Percentiles rank a stretch among this genome's conserved stretches.
Evolutionary conservation across 2,329 filamentous ascomycete species (phyloP).

Genomic region (Verticillium dahliae): DNA sequence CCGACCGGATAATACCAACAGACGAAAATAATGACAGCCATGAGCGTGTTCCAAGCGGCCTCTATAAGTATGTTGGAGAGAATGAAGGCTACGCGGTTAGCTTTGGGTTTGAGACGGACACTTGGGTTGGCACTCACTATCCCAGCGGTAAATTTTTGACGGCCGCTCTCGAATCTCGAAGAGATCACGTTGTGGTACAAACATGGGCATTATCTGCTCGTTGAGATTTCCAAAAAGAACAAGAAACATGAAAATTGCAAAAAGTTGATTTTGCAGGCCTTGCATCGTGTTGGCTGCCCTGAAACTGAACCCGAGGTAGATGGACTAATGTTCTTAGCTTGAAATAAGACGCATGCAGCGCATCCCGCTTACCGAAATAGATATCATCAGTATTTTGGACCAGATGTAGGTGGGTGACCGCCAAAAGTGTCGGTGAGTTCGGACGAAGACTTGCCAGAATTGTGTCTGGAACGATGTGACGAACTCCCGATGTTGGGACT

Average conservation of each 20-base stretch:
- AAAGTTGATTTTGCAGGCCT: slow-evolving; percentile 62
- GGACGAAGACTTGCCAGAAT: slow-evolving; percentile 49
- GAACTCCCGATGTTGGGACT: slow-evolving; percentile 49
- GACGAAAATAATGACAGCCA: slow-evolving; percentile 56
- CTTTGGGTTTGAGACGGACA: not conserved
- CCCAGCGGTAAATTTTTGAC: slow-evolving; percentile 48
- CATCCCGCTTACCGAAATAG: slow-evolving; percentile 16
- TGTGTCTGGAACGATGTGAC: slow-evolving; percentile 61
- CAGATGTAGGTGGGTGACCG: slow-evolving; percentile 66
- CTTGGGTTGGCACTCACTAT: not conserved
- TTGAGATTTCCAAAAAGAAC: slow-evolving; percentile 58
- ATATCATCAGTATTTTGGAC: slow-evolving; percentile 51
- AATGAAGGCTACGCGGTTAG: slow-evolving; percentile 31
- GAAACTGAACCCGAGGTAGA: slow-evolving; percentile 65
- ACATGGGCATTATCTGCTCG: slow-evolving; percentile 62
- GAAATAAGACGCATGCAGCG: not conserved
- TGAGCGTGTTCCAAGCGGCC: slow-evolving; percentile 61
- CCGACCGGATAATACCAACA: slow-evolving; percentile 67
- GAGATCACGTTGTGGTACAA: slow-evolving; percentile 57
- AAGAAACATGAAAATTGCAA: slow-evolving; percentile 59
- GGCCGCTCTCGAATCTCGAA: slow-evolving; percentile 64
- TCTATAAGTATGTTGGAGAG: slow-evolving; percentile 62
- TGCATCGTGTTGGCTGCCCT: slow-evolving; percentile 48
- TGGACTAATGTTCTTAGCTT: slow-evolving; percentile 12
- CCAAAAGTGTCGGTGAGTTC: slow-evolving; percentile 68